phyloP scores from a whole-genome alignment of 1,139 yeast species.

The Pichia sp. region DNA sequence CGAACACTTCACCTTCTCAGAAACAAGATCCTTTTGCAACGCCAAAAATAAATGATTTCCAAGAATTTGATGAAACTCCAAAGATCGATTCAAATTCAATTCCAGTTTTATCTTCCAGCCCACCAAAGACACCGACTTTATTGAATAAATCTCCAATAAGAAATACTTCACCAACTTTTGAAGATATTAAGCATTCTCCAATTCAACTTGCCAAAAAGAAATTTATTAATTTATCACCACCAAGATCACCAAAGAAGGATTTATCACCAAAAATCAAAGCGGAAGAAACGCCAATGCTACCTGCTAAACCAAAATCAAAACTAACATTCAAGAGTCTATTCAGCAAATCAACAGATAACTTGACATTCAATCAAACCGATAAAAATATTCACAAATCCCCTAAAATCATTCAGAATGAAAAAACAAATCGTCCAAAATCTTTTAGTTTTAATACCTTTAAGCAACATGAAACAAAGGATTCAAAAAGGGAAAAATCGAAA shows the following conservation, averaged over 20 bases:
- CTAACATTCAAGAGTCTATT: constrained; percentile 28
- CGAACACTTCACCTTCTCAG: constrained; percentile 2
- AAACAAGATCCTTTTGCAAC: background rate
- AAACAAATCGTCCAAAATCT: constrained; percentile 13
- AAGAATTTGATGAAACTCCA: background rate
- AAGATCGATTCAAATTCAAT: constrained; percentile 6
- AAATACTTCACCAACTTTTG: constrained; percentile 16
- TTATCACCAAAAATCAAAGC: background rate
- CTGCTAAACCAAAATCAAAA: constrained; percentile 14
- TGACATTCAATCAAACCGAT: background rate
- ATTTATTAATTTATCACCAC: constrained; percentile 5
- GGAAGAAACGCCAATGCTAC: background rate
- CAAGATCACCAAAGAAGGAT: background rate
- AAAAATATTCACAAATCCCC: constrained; percentile 10
- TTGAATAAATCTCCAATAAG: constrained; percentile 12
- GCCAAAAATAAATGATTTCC: constrained; percentile 3
- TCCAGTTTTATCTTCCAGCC: constrained; percentile 3
- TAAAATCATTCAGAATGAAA: constrained; percentile 1
- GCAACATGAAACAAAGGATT: constrained; percentile 7
- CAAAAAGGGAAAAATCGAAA: constrained; percentile 23
- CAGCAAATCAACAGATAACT: constrained; percentile 8
- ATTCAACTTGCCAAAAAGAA: constrained; percentile 3
- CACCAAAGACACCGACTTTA: constrained; percentile 12
- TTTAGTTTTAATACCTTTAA: constrained; percentile 9
- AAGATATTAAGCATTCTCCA: constrained; percentile 8